Base-by-base conservation (phyloP, 2,329 filamentous ascomycete genomes). In the Exophiala aquamarina region DNA sequence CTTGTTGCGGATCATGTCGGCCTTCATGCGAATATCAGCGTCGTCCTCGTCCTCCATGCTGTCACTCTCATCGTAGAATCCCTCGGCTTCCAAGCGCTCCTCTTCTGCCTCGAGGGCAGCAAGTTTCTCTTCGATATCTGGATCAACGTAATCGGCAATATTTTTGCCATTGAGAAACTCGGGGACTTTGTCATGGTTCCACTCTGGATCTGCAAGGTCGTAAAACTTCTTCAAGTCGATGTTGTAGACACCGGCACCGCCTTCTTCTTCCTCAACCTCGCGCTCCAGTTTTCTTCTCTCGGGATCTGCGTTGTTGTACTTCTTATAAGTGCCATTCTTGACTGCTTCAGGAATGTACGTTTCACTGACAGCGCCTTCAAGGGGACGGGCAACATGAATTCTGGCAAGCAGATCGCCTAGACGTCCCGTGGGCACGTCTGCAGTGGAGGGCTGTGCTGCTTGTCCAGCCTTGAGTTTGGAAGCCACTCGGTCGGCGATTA, bases 151-250 rank as follows among this genome's bases (percentile, higher is more conserved):
- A 70, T 98, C 93, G 73, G 92, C 93, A 48, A 98, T 88, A 68
- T 98, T 98, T 79, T 92, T 91, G 69, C 93, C 93, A 64, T 97
- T 84, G 69, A 91, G 87, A 39, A 96, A 78, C 70, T 98, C 93
- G 23, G 93, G 93, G 45, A 97, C 87, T 71, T 87, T 89, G 74
- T 98, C 94, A 66, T 95, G 82, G 69, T 95, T 95, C 93, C 93
- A 97, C 49, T 93, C 89, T 33, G 86, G 82, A 66, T 96, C 82
- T 55, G 87, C 89, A 54, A 97, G 83, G 13, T 90, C 71, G 69
- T 95, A 98, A 64, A 93, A 87, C 65, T 89, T 82, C 68, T 89
- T 87, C 63, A 97, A 79, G 65, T 98, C 89, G 61, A 96, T 83
- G 68, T 89, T 97, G 81, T 87, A 97, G 39, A 98, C 93, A 72